phyloP scores from a whole-genome alignment of 176 grass and related monocot species.

The Saccharum officinarum region DNA sequence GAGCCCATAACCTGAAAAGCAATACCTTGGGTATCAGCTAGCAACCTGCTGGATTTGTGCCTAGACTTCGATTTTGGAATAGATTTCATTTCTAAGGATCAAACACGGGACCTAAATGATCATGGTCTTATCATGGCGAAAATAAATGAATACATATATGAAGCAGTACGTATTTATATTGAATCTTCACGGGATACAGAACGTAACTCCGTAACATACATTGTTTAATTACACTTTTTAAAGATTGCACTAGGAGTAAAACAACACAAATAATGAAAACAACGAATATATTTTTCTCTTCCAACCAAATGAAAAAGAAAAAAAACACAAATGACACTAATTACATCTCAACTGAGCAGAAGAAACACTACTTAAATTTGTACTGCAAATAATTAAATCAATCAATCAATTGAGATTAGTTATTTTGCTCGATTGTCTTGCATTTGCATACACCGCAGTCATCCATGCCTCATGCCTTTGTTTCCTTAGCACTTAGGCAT shows the following conservation, averaged over 20 bases:
- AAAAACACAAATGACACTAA: neutral
- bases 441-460: too few relatives aligned
- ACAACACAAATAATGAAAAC: neutral
- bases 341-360: too few relatives aligned
- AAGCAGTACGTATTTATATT: neutral
- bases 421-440: neutral
- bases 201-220: neutral
- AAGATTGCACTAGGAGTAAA: neutral
- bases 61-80: too few relatives aligned
- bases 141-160: neutral
- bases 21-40: too few relatives aligned
- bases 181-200: neutral
- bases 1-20: too few relatives aligned
- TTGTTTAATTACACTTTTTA: neutral
- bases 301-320: neutral
- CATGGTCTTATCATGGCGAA: neutral
- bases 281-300: neutral
- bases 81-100: too few relatives aligned
- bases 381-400: neutral
- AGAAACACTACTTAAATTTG: neutral
- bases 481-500: slow-evolving; percentile 60
- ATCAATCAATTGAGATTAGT: neutral
- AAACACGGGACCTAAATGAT: too few relatives aligned
- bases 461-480: neutral
- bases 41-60: too few relatives aligned